Evolutionary conservation across 805 yeast species (phyloP), one percentile per base, ranked within the genome.

Genomic region (Schizosaccharomyces lindneri): DNA sequence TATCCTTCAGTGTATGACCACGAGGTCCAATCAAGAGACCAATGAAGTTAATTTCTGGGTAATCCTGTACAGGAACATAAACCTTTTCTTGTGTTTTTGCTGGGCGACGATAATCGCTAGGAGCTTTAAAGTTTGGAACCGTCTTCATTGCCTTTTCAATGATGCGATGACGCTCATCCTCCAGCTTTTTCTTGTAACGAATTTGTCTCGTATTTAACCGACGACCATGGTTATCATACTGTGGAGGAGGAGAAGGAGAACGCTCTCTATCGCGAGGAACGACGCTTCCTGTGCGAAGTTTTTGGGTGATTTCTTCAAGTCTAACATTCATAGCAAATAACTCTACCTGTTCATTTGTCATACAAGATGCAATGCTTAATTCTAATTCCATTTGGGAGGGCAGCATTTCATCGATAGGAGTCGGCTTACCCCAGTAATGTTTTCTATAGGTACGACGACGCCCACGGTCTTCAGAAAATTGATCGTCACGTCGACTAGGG

Each of bases 11-110:
- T 0, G 96, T 90, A 67, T 85, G 84, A 29, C 97, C 99, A 75
- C 99, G 82, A 41, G 99, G 98, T 0, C 99, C 99, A 60, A 93
- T 72, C 24, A 93, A 73, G 61, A 85, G 75, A 0, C 99, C 99
- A 61, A 93, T 65, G 69, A 90, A 90, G 72, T 93, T 93, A 66
- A 93, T 83, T 61, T 84, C 90, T 0, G 97, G 97, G 72, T 87
- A 83, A 63, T 87, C 90, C 48, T 81, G 78, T 2, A 81, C 85
- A 0, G 97, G 97, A 15, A 93, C 79, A 69, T 80, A 89, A 61
- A 87, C 77, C 72, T 89, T 93, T 66, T 89, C 95, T 59, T 78
- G 76, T 5, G 87, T 81, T 66, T 80, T 82, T 7, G 84, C 82
- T 46, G 85, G 85, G 63, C 82, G 75, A 64, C 77, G 74, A 71